phyloP scores from a whole-genome alignment of 2,329 filamentous ascomycete species.

The Diplodia scrobiculata region DNA sequence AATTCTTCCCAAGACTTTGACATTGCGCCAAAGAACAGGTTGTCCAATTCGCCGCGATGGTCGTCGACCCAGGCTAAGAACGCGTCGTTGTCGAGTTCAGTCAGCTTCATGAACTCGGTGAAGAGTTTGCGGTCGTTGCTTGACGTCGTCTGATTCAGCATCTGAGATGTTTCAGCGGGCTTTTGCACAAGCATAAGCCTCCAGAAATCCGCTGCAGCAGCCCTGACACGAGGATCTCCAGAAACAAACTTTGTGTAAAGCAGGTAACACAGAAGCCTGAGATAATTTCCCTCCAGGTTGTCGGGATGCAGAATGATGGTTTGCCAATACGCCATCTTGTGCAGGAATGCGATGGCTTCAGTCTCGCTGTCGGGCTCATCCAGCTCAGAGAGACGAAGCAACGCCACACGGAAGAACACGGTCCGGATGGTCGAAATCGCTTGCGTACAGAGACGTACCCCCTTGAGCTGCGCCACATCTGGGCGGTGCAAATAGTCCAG shows the following conservation, averaged over 20 bases:
- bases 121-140: conserved; percentile 71
- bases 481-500: conserved; percentile 87
- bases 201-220: conserved; percentile 80
- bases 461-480: conserved; percentile 78
- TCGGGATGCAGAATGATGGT: conserved; percentile 80
- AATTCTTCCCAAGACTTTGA: conserved; percentile 87
- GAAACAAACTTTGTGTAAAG: conserved; percentile 88
- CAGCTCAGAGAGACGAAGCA: conserved; percentile 81
- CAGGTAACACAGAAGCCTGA: conserved; percentile 87
- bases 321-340: conserved; percentile 93
- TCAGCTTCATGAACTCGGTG: conserved; percentile 78
- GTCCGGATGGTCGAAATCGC: conserved; percentile 74
- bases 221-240: conserved; percentile 64
- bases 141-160: conserved; percentile 72
- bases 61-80: conserved; percentile 88
- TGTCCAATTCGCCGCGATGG: conserved; percentile 75
- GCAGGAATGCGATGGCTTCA: conserved; percentile 71
- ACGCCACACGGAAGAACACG: conserved; percentile 74
- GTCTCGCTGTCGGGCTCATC: conserved; percentile 66
- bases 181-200: conserved; percentile 94
- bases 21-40: conserved; percentile 78
- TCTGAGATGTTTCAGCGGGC: conserved; percentile 72
- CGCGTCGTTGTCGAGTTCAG: conserved; percentile 83
- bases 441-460: conserved; percentile 86
- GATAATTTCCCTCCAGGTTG: conserved; percentile 75